Conservation (phyloP, 148 eudicot species). For the Rhododendron simsii region DNA sequence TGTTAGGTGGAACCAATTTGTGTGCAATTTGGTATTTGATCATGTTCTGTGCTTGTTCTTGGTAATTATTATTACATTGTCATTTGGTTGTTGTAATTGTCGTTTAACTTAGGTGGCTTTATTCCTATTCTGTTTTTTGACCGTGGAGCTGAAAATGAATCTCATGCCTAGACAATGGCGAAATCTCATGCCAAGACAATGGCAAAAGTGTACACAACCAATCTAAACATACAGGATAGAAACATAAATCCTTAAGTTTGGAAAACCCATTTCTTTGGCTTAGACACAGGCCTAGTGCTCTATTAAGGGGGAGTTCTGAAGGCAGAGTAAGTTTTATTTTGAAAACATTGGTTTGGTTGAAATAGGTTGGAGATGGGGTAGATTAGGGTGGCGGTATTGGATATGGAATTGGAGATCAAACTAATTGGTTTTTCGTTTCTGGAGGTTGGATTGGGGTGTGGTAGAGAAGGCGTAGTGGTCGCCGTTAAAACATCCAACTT, state of each 20-base stretch:
- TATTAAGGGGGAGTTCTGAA: too few relatives aligned
- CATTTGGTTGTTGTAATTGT: neutral
- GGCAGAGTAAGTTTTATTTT: too few relatives aligned
- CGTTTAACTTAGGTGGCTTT: neutral
- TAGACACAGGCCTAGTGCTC: neutral
- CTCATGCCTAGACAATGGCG: neutral
- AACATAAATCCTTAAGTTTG: neutral
- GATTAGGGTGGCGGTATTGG: neutral
- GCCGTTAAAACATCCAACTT: too few relatives aligned
- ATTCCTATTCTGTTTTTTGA: neutral
- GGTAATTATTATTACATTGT: neutral
- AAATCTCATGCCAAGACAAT: neutral
- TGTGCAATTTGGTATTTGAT: neutral
- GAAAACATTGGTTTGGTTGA: too few relatives aligned
- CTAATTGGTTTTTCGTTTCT: neutral
- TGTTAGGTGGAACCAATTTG: neutral
- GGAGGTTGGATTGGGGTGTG: neutral
- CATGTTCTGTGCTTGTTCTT: neutral
- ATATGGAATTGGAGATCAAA: neutral
- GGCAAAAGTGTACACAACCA: neutral
- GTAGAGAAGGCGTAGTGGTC: neutral
- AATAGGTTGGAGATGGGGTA: too few relatives aligned
- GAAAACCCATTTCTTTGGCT: neutral
- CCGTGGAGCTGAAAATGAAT: neutral
- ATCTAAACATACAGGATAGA: neutral